These are phyloP conservation scores for Goniomonas avonlea DNA, from an alignment of 78 protist genomes.

Conservation along the genomic window DNA sequence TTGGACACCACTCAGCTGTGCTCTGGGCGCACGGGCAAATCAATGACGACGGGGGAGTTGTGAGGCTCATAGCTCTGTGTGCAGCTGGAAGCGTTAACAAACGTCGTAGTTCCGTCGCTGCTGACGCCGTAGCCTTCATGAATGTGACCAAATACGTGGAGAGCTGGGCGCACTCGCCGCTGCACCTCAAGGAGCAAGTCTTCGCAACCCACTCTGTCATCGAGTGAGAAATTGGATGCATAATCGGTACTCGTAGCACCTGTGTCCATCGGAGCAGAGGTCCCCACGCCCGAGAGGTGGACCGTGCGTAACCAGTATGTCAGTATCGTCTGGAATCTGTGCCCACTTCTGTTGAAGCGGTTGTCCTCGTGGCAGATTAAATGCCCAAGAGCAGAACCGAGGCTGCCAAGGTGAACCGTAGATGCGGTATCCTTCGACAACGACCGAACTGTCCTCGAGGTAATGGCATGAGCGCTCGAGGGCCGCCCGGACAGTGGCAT, in stretches of 20 bases:
- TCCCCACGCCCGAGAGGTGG: not conserved
- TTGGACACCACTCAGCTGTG: too few species aligned
- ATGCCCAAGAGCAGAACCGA: slow-evolving; percentile 11
- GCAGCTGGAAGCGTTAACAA: not conserved
- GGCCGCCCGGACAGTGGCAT: too few species aligned
- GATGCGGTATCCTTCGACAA: not conserved
- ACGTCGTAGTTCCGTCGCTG: not conserved
- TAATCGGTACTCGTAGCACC: not conserved
- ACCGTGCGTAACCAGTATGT: slow-evolving; percentile 12
- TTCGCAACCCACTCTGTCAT: not conserved
- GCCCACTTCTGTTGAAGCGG: not conserved
- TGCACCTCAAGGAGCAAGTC: not conserved
- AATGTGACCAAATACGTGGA: slow-evolving; percentile 25
- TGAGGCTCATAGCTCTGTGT: not conserved
- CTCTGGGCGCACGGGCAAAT: too few species aligned
- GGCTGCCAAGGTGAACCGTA: slow-evolving; percentile 27
- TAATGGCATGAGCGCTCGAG: too few species aligned
- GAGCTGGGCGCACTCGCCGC: not conserved
- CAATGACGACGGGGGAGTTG: too few species aligned
- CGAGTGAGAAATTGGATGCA: not conserved
- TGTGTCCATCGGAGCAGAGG: not conserved
- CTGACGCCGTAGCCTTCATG: slow-evolving; percentile 26
- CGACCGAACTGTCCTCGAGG: not conserved
- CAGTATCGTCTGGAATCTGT: not conserved
- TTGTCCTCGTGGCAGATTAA: not conserved